Base-by-base conservation (phyloP, 106 monocot species). In the Dioscorea alata region DNA sequence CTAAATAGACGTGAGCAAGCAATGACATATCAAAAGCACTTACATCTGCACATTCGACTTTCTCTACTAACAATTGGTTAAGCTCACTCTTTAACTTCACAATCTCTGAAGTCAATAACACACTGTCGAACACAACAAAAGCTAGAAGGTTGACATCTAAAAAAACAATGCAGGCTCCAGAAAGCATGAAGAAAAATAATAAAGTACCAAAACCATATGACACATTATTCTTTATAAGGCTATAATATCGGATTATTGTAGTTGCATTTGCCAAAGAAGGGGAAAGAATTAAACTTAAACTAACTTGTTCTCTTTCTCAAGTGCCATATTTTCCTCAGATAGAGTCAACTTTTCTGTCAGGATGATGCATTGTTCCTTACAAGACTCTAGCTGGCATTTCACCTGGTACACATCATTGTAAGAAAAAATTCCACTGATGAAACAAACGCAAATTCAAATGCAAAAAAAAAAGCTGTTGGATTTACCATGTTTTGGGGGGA, bases 371-470 rank as follows among this genome's bases (percentile, higher is more conserved):
- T 84, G 59, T 71, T 76, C 84, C 63, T 59, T 71, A 21, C 59
- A 94, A 68, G 65, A 73, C 59, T 73, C 86, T 64, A 94, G 51
- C 65, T 90, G 77, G 61, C 50, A 63, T 49, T 23, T 76, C 33
- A 72, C 82, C 94, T 94, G 69, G 54, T 17, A 33, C n/a, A 28
- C 60, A 65, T 12, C 19, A 74, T 62, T 4, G 18, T 34, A 15
- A 61, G 20, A 64, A 53, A 22, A 49, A 61, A 68, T 19, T 16
- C 12, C 3, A 56, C 13, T 2, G 18, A 16, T 53, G 14, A 7
- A 3, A 16, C 53, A n/a, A n/a, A n/a, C n/a, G n/a, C n/a, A n/a
- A n/a, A n/a, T n/a, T n/a, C n/a, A 53, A 53, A 53, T 16, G 5
- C 13, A 13, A 16, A 18, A 53, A 10, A 53, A 13, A 13, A 53